Base-by-base conservation (phyloP, 2,329 filamentous ascomycete species). In the Ophiobolus disseminans region DNA sequence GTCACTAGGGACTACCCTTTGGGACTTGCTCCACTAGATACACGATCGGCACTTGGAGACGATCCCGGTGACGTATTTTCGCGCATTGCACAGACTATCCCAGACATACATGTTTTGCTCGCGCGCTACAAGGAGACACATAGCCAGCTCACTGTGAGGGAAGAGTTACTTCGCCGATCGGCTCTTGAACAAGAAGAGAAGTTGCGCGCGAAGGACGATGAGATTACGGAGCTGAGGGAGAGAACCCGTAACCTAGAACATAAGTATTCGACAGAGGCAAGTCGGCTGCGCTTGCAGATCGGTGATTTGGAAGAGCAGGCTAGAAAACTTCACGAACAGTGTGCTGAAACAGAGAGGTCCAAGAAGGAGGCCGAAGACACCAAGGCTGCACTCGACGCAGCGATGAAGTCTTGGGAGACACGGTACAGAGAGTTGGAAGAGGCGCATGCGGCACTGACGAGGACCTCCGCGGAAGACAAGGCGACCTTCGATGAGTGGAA, bases 231-330 rank as follows among this genome's bases (percentile, higher is more conserved):
- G 11, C 58, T 83, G 52, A 79, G 79, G 45, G 73, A 76, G 19
- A 79, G 80, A 57, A 74, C 82, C 60, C 74, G 76, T 35, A 76
- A 75, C 36, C 70, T 79, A 14, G 76, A 78, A 37, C 76, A 76
- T 42, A 78, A 81, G 48, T 78, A 78, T 50, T 77, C 78, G 0
- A 74, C 75, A 36, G 80, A 84, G 55, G 75, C 72, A 41, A 79
- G 73, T 41, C 77, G 79, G 53, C 72, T 83, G 7, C 75, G 78
- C 23, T 69, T 81, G 31, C 77, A 84, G 52, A 73, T 82, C 43
- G 78, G 73, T 11, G 76, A 75, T 38, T 68, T 82, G 25, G 78
- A 82, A 56, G 79, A 81, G 55, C 80, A 80, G 62, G 73, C 78
- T 36, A 79, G 76, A 44, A 79, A 82, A 50, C 66, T 82, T 20